Base-by-base conservation (phyloP, 1,139 yeast species). In the Geotrichum reessii region DNA sequence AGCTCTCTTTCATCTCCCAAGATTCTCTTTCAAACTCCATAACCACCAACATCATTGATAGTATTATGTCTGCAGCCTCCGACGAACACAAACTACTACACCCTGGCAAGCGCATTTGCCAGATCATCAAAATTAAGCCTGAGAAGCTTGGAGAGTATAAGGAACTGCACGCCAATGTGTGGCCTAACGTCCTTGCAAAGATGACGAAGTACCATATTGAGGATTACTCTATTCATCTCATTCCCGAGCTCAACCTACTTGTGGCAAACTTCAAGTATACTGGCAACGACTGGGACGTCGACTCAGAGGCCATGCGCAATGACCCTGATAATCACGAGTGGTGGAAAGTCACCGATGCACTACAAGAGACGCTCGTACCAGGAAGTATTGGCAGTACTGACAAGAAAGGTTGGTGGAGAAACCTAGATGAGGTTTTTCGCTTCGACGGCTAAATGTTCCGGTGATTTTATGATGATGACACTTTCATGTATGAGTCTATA, bases 191-290 rank as follows among this genome's bases (percentile, higher is more conserved):
- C 6, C 65, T 71, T 17, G 68, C 60, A 21, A 71, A 69, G 58
- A 63, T 74, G 53, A 62, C 63, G 19, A 71, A 73, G 53, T 73
- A 72, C 60, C 74, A 73, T 59, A 71, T 74, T 52, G 76, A 73
- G 59, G 78, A 75, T 65, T 74, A 75, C 65, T 74, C 77, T 0
- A 74, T 74, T 58, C 71, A 71, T 59, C 73, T 73, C 57, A 55
- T 71, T 25, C 73, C 75, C 8, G 62, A 63, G 44, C 67, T 70
- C 57, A 64, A 65, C 40, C 54, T 74, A 48, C 63, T 74, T 19
- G 72, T 74, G 50, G 74, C 76, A 47, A 71, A 61, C 53, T 66
- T 74, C 66, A 73, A 73, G 59, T 74, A 74, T 59, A 65, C 61
- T 9, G 78, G 78, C 11, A 70, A 71, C 52, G 67, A 74, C 61